Evolutionary conservation across 768 basidiomycete genomes (phyloP).

Genomic region (Rhodocollybia butyracea): DNA sequence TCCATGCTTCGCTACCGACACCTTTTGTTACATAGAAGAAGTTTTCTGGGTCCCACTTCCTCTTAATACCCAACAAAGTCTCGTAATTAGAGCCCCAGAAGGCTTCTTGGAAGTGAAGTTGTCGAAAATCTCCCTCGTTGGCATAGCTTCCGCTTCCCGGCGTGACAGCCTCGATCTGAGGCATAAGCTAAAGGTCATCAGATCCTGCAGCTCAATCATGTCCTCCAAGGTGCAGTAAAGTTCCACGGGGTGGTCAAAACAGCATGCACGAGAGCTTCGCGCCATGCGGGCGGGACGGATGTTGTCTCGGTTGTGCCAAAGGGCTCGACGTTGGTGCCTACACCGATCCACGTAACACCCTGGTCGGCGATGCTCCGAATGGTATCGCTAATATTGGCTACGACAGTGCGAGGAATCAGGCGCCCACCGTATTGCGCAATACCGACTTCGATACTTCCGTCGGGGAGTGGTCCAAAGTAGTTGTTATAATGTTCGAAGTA

Average conservation of each 20-base stretch:
- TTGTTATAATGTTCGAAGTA: no score
- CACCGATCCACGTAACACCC: neutral
- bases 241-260: neutral
- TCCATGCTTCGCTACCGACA: neutral
- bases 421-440: neutral
- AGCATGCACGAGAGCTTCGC: neutral
- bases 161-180: neutral
- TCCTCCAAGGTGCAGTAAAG: neutral
- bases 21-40: neutral
- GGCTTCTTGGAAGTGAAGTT: slow-evolving; percentile 5
- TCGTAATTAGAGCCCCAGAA: slow-evolving; percentile 9
- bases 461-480: no score
- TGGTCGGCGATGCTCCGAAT: neutral
- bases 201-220: neutral
- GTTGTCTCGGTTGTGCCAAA: neutral
- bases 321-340: neutral
- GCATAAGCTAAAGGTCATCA: neutral
- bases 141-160: neutral
- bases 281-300: neutral
- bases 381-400: neutral
- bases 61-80: slow-evolving; percentile 5
- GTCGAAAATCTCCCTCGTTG: neutral
- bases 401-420: neutral
- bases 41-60: neutral
- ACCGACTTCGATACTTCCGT: neutral